These are phyloP conservation scores for Stachybotrys chlorohalonatus DNA, from an alignment of 2,329 filamentous ascomycete genomes.

Conservation along the genomic window DNA sequence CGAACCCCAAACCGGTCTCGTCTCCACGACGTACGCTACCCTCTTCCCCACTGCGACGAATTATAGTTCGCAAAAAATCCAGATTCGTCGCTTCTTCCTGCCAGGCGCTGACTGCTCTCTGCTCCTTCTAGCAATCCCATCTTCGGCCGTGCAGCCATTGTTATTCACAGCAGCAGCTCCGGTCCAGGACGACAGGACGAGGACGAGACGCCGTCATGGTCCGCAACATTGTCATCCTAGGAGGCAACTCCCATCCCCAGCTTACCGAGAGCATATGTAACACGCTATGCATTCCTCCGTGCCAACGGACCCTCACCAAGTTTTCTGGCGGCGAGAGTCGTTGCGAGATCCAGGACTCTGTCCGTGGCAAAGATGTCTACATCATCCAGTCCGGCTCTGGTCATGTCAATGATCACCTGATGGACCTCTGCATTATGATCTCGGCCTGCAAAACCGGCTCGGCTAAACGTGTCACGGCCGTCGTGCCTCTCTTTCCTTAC, in stretches of 20 bases:
- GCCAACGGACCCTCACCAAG: conserved; percentile 77
- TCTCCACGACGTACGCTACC: neutral
- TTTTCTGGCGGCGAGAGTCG: conserved; percentile 94
- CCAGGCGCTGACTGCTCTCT: too few species aligned
- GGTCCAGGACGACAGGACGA: too few species aligned
- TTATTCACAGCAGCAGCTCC: too few species aligned
- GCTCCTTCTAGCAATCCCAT: too few species aligned
- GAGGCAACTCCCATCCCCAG: conserved; percentile 84
- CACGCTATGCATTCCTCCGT: conserved; percentile 76
- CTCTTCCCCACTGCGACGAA: neutral
- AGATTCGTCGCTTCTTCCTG: too few species aligned
- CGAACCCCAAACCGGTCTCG: neutral
- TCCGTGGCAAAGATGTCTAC: conserved; percentile 97
- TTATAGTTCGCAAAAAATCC: neutral
- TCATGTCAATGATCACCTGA: conserved; percentile 89
- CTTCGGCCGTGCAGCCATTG: too few species aligned
- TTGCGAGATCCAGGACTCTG: conserved; percentile 88
- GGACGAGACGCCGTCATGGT: conserved; percentile 58
- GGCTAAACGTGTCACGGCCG: conserved; percentile 84
- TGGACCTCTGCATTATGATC: conserved; percentile 96
- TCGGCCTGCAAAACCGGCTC: conserved; percentile 96
- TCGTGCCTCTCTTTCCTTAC: conserved; percentile 93
- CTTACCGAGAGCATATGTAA: conserved; percentile 82
- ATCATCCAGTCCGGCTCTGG: conserved; percentile 93
- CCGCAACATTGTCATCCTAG: conserved; percentile 87